Conservation (phyloP, 2,329 filamentous ascomycete species). For the Neofusicoccum sp. region DNA sequence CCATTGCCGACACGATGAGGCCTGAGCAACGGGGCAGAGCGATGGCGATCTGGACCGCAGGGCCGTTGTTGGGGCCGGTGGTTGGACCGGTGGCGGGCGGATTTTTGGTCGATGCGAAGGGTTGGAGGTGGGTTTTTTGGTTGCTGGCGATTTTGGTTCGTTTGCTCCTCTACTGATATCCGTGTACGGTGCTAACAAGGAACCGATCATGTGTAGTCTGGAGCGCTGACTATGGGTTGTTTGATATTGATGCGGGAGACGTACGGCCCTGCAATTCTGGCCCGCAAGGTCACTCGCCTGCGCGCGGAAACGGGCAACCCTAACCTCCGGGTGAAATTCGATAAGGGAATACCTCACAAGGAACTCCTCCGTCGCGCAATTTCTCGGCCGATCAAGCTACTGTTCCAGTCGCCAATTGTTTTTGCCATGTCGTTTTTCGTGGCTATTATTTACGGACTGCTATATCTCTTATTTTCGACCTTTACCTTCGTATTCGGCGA, state of each 20-base stretch:
- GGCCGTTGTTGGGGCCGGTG: conserved; percentile 36
- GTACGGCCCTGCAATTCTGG: conserved; percentile 48
- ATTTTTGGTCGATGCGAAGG: conserved; percentile 31
- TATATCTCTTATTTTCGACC: conserved; percentile 41
- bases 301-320: conserved; percentile 50
- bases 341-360: conserved; percentile 36
- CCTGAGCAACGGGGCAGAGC: conserved; percentile 34
- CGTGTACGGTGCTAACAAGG: too few species aligned
- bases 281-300: conserved; percentile 44
- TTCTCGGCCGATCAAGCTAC: conserved; percentile 56
- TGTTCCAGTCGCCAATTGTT: conserved; percentile 58
- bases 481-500: conserved; percentile 38
- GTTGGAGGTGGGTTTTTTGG: conserved; percentile 39
- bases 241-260: conserved; percentile 47
- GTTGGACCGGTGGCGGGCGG: conserved; percentile 35
- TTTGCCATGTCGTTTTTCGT: conserved; percentile 49
- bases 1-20: conserved; percentile 37
- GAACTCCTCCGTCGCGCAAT: conserved; percentile 37
- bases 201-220: not conserved
- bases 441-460: conserved; percentile 46
- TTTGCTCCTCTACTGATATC: not conserved
- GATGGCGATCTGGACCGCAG: conserved; percentile 38
- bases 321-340: conserved; percentile 34
- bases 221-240: conserved; percentile 26
- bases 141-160: conserved; percentile 23